Evolutionary conservation across 129 eudicot genomes (phyloP).

Genomic region (Daucus carota): DH1_v3.0 NC_030381.2:56264001-56264500

Average conservation of each 20-base stretch:
- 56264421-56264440: too few species aligned
- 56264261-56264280: constrained; percentile 16
- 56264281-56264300: constrained; percentile 88
- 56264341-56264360: constrained; percentile 68
- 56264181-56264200: constrained; percentile 24
- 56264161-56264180: constrained; percentile 19
- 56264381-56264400: constrained; percentile 52
- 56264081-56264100: too few species aligned
- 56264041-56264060: too few species aligned
- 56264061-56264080: too few species aligned
- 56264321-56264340: constrained; percentile 62
- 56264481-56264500: too few species aligned
- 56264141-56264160: constrained; percentile 21
- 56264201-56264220: constrained; percentile 30
- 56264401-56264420: constrained; percentile 45
- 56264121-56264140: constrained; percentile 43
- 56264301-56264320: constrained; percentile 82
- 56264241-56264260: background rate
- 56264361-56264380: constrained; percentile 67
- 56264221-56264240: constrained; percentile 31
- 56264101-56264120: constrained; percentile 29
- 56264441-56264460: too few species aligned
- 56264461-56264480: too few species aligned
- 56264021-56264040: too few species aligned
- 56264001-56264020: too few species aligned